Percentiles rank a stretch among this genome's conserved stretches.
Evolutionary conservation across 257 asterid genomes (phyloP).

Genomic region (Parsonsia alboflavescens): DNA sequence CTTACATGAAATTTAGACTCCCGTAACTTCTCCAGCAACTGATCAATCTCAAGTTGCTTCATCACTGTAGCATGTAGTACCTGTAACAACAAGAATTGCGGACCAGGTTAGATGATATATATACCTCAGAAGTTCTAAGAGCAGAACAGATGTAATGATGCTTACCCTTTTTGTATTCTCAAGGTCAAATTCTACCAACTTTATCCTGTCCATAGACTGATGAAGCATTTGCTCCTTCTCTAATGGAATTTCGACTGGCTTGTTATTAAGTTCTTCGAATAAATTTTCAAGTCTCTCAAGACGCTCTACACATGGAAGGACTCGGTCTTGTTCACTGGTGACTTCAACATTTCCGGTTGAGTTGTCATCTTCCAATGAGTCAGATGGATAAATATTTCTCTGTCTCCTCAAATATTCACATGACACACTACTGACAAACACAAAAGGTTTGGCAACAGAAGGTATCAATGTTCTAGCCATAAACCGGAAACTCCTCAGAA

Average conservation of each 20-base stretch:
- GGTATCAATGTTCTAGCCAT: constrained; percentile 44
- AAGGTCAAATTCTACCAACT: constrained; percentile 73
- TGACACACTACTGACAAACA: constrained; percentile 35
- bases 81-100: constrained; percentile 36
- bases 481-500: constrained; percentile 48
- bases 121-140: constrained; percentile 10
- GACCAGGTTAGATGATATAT: neutral
- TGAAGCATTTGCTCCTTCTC: constrained; percentile 86
- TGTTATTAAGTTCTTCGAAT: constrained; percentile 69
- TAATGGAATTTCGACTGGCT: constrained; percentile 69
- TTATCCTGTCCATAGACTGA: constrained; percentile 81
- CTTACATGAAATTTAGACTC: constrained; percentile 66
- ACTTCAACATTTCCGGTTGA: constrained; percentile 26
- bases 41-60: constrained; percentile 76
- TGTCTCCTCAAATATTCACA: constrained; percentile 52
- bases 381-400: constrained; percentile 35
- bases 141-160: constrained; percentile 8
- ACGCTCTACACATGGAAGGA: constrained; percentile 62
- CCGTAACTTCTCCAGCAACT: constrained; percentile 59
- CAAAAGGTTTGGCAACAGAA: constrained; percentile 33
- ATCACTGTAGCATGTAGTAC: constrained; percentile 54
- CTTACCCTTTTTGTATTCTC: constrained; percentile 82
- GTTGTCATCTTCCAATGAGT: constrained; percentile 28
- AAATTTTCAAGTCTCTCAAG: constrained; percentile 69
- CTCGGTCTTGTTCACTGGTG: constrained; percentile 32